Evolutionary conservation across 2,329 filamentous ascomycete genomes (phyloP).

Genomic region (Neonectria faginata): DNA sequence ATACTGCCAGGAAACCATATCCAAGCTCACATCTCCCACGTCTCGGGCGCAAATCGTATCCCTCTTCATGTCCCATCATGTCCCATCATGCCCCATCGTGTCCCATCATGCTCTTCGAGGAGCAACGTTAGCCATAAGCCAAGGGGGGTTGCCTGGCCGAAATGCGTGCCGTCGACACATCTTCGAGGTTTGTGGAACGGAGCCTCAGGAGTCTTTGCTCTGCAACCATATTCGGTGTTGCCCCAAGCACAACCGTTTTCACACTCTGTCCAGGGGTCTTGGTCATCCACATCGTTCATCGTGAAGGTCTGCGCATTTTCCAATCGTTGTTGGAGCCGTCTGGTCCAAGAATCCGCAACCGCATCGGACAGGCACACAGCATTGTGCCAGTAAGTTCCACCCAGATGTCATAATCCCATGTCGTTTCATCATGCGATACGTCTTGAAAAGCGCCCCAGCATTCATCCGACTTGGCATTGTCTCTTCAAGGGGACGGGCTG

Average conservation of each 20-base stretch:
- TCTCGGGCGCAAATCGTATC: not conserved
- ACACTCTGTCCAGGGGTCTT: not conserved
- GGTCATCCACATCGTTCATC: not conserved
- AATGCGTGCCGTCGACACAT: not conserved
- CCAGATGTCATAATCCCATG: not conserved
- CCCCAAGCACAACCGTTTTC: not conserved
- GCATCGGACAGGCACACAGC: not conserved
- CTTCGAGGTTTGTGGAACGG: not conserved
- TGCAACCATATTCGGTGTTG: not conserved
- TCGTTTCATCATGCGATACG: not conserved
- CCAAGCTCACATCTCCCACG: not conserved
- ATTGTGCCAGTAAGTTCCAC: not conserved
- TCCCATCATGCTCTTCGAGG: not conserved
- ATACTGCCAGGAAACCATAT: constrained; percentile 10
- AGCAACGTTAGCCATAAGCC: too few relatives aligned
- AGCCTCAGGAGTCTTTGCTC: not conserved
- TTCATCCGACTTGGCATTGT: not conserved
- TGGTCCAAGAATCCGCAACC: not conserved
- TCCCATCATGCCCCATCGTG: not conserved
- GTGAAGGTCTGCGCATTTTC: not conserved
- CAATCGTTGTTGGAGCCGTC: not conserved
- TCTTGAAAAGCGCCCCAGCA: not conserved
- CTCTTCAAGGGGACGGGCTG: not conserved
- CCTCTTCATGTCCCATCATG: not conserved
- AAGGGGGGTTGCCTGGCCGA: not conserved